Evolutionary conservation across 176 grass and related monocot genomes (phyloP), one percentile per base, ranked within the genome.

Genomic region (Dendrocalamus sinicus): DNA sequence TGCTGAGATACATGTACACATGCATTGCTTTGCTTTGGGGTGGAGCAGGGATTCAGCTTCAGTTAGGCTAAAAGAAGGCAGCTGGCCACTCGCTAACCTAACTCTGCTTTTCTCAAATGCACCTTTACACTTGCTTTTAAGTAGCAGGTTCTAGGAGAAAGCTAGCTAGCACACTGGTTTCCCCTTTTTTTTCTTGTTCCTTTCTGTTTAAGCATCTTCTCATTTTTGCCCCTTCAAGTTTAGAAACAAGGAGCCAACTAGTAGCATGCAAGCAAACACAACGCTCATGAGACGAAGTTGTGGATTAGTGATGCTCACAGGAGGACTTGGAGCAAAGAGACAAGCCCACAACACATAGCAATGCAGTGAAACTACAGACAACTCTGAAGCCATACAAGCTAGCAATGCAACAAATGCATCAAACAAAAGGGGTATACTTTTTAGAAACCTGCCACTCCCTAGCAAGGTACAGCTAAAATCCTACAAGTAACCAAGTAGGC

Each of bases 391-490:
- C 75, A 64, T 28, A 69, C 66, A 48, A 57, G 44, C 51, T 53
- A 53, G 16, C 75, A 74, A 84, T 10, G 67, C 58, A 80, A 80
- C 87, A 89, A 89, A 67, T 64, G 69, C 81, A 74, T 58, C 35
- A 52, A 73, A 89, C 87, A 89, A 85, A 89, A 85, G 20, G 52
- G 75, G 14, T 71, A 64, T 72, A 50, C 87, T 89, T 89, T 89
- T 84, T 35, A 89, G 87, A 84, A 53, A 55, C 87, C 81, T 79
- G 81, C 37, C 67, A 62, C 67, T 53, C 22, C 24, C 48, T 52
- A 85, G 50, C 81, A 28, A 89, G 84, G 81, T 89, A 79, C 87
- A 89, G 35, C 30, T 73, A 79, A 83, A 85, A 77, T 76, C 39
- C 70, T 83, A 66, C 70, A 46, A 55, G 68, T 52, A 45, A 80